A percentile compares a stretch with the other conserved stretches of the same genome.
Evolutionary conservation across 1,284 basidiomycete species (phyloP).

Genomic region (Cutaneotrichosporon sp.): DNA sequence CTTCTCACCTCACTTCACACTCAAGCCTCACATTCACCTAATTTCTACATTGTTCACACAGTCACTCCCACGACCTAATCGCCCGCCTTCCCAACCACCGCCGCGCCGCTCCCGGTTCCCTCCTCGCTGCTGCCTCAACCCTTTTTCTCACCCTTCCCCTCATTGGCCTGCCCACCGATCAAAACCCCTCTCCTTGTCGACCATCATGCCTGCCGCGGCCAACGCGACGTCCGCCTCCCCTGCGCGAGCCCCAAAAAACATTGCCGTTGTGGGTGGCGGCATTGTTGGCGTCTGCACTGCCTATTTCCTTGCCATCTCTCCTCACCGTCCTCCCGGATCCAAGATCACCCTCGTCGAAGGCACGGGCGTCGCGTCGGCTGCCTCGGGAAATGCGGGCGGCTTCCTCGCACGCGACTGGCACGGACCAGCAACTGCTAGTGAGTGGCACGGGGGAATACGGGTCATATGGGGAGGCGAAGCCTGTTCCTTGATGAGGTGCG

Average conservation of each 20-base stretch:
- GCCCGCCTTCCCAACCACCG: not conserved
- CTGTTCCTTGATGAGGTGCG: not conserved
- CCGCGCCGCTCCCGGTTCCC: not conserved
- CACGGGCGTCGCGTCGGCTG: conserved; percentile 61
- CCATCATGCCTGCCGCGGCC: conserved; percentile 1
- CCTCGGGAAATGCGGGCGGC: conserved; percentile 87
- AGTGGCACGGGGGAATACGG: conserved; percentile 14
- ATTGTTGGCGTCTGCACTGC: conserved; percentile 84
- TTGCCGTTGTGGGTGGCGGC: conserved; percentile 59
- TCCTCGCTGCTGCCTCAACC: not conserved
- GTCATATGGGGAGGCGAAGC: too few relatives aligned
- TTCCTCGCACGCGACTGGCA: conserved; percentile 83
- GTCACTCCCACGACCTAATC: not conserved
- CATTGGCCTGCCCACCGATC: not conserved
- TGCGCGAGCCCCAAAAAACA: conserved; percentile 29
- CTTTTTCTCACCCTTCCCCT: not conserved
- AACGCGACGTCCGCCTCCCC: not conserved
- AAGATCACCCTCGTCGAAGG: conserved; percentile 68
- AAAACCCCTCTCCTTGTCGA: not conserved
- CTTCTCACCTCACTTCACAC: not conserved
- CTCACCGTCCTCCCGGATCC: conserved; percentile 53
- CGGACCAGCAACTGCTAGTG: conserved; percentile 54
- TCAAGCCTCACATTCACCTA: not conserved
- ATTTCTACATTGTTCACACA: not conserved
- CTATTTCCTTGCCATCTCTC: conserved; percentile 43